These are phyloP conservation scores for Pedinophyceae sp. DNA, from an alignment of 139 green algal species.

Conservation along the genomic window DNA sequence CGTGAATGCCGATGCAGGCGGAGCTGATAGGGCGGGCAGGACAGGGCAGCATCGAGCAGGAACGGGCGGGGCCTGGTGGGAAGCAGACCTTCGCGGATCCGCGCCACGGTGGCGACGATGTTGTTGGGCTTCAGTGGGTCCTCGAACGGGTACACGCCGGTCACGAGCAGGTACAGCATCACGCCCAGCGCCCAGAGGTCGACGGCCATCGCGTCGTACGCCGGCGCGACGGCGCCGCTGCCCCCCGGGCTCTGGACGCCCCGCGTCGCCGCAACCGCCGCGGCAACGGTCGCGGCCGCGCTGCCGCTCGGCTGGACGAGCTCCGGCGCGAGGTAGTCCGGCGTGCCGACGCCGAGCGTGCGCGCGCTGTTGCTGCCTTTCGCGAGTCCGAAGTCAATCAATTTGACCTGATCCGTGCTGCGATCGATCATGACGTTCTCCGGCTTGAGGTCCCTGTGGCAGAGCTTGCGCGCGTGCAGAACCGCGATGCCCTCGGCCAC, in stretches of 20 bases:
- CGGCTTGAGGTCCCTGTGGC: constrained; percentile 66
- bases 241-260: too few species aligned
- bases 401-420: constrained; percentile 22
- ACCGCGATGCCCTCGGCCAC: constrained; percentile 12
- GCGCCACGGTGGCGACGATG: background rate
- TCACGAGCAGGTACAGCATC: constrained; percentile 62
- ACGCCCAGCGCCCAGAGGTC: constrained; percentile 71
- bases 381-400: constrained; percentile 69
- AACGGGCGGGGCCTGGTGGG: too few species aligned
- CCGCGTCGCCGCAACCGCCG: too few species aligned
- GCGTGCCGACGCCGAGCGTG: constrained; percentile 50
- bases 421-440: constrained; percentile 64
- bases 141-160: constrained; percentile 59
- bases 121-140: constrained; percentile 14
- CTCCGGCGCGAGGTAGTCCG: constrained; percentile 63
- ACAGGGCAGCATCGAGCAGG: too few species aligned
- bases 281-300: constrained; percentile 2
- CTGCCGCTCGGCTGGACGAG: constrained; percentile 18
- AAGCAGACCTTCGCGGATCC: too few species aligned
- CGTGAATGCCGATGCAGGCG: too few species aligned
- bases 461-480: constrained; percentile 49
- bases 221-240: too few species aligned
- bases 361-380: constrained; percentile 44
- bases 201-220: constrained; percentile 41
- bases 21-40: too few species aligned